These are phyloP conservation scores for Gamsiella multidivaricata DNA, from an alignment of 192 early-diverging fungal genomes.

Conservation along the genomic window DNA sequence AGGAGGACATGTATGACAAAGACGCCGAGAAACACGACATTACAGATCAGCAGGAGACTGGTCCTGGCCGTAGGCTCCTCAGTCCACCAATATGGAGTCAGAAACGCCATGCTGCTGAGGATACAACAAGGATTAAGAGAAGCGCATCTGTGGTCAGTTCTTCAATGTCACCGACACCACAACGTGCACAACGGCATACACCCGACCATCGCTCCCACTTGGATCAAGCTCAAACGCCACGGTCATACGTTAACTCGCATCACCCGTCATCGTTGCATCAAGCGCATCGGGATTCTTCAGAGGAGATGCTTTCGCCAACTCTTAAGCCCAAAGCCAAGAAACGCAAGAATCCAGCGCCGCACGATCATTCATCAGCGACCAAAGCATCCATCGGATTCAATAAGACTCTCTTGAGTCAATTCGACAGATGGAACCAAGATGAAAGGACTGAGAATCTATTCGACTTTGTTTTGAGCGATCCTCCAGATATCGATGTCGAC, in stretches of 20 bases:
- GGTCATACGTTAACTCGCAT: neutral
- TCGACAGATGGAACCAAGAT: conserved; percentile 35
- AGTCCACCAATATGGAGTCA: conserved; percentile 25
- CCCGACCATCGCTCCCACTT: neutral
- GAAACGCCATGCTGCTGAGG: conserved; percentile 16
- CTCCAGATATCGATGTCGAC: conserved; percentile 32
- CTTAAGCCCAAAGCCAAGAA: conserved; percentile 14
- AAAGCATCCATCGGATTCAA: conserved; percentile 19
- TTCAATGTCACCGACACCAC: neutral
- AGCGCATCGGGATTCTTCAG: neutral
- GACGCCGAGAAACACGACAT: neutral
- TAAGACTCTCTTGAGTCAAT: conserved; percentile 30
- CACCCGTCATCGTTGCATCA: neutral
- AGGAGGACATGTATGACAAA: neutral
- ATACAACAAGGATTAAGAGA: neutral
- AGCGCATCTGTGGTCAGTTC: neutral
- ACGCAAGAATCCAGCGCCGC: conserved; percentile 17
- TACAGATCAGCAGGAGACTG: neutral
- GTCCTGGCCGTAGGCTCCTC: neutral
- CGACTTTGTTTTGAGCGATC: conserved; percentile 48
- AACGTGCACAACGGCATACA: conserved; percentile 9
- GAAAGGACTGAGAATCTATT: conserved; percentile 27
- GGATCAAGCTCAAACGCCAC: neutral
- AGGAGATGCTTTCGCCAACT: neutral
- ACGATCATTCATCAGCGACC: neutral